Conservation (phyloP, 2,329 filamentous ascomycete species). For the Sordariomycetes sp. region DNA sequence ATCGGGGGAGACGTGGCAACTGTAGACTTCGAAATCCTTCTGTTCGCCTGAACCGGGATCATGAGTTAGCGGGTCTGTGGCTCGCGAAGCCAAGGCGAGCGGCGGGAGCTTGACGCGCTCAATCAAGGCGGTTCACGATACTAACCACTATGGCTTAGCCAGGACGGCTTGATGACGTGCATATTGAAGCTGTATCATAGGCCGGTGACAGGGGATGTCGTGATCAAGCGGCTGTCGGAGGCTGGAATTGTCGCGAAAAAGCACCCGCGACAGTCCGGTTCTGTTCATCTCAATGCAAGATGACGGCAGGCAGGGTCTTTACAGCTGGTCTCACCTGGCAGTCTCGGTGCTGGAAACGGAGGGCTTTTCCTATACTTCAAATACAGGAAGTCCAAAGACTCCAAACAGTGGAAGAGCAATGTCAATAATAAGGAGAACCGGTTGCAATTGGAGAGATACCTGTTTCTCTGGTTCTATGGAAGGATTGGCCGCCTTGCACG, state of each 20-base stretch:
- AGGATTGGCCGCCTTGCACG: not conserved
- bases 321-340: not conserved
- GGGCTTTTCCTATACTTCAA: too few species aligned
- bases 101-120: conserved; percentile 1
- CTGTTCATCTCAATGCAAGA: not conserved
- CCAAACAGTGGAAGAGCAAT: too few species aligned
- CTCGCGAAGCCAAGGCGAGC: conserved; percentile 22
- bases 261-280: not conserved
- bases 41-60: conserved; percentile 51
- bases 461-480: too few species aligned
- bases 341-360: not conserved
- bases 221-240: not conserved
- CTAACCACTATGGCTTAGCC: conserved; percentile 77
- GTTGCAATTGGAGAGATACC: too few species aligned
- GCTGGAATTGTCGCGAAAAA: not conserved
- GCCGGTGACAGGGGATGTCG: not conserved
- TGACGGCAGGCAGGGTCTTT: not conserved
- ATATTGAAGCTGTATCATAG: conserved; percentile 26
- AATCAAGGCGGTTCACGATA: conserved; percentile 6
- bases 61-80: not conserved
- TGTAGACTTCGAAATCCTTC: conserved; percentile 97
- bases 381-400: too few species aligned
- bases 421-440: too few species aligned
- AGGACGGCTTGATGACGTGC: conserved; percentile 88
- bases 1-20: conserved; percentile 92